Evolutionary conservation across 2,329 filamentous ascomycete species (phyloP).

Genomic region (Beauveria sp.): DNA sequence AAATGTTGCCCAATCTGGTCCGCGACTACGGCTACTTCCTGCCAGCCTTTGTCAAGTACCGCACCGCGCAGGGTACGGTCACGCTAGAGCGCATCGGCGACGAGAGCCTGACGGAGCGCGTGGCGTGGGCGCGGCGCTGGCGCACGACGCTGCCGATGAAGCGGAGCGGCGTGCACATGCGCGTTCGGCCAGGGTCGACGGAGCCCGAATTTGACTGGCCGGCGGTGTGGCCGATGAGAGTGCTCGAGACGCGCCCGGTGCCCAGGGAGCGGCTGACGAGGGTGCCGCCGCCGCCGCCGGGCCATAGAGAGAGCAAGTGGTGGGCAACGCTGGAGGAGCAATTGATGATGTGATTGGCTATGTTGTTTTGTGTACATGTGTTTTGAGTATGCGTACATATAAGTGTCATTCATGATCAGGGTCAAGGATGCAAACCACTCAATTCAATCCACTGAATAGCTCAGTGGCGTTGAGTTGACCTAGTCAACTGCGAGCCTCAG

Average conservation of each 20-base stretch:
- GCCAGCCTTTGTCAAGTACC: slow-evolving; percentile 22
- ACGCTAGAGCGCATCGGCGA: slow-evolving; percentile 20
- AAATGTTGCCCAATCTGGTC: slow-evolving; percentile 24
- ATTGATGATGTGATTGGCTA: slow-evolving; percentile 18
- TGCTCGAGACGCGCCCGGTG: slow-evolving; percentile 20
- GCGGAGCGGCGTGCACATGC: slow-evolving; percentile 13
- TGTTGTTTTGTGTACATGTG: background rate
- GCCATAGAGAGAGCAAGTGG: slow-evolving; percentile 17
- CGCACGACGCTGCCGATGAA: slow-evolving; percentile 23
- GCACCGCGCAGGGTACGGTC: slow-evolving; percentile 23
- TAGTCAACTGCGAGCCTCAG: too few relatives aligned
- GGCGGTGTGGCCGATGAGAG: slow-evolving; percentile 13
- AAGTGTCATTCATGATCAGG: too few relatives aligned
- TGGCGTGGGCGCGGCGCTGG: slow-evolving; percentile 15
- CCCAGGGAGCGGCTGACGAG: slow-evolving; percentile 12
- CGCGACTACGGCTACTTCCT: slow-evolving; percentile 28
- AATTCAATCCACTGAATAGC: too few relatives aligned
- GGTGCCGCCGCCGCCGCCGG: slow-evolving; percentile 1
- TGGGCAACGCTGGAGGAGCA: slow-evolving; percentile 24
- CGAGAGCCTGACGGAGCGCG: slow-evolving; percentile 14
- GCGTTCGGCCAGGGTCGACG: slow-evolving; percentile 12
- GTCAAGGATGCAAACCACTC: too few relatives aligned
- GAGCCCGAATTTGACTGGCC: slow-evolving; percentile 21
- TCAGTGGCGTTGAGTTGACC: too few relatives aligned
- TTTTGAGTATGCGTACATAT: background rate